phyloP scores from a whole-genome alignment of 2,329 filamentous ascomycete genomes.

The Alternaria conjuncta region DNA sequence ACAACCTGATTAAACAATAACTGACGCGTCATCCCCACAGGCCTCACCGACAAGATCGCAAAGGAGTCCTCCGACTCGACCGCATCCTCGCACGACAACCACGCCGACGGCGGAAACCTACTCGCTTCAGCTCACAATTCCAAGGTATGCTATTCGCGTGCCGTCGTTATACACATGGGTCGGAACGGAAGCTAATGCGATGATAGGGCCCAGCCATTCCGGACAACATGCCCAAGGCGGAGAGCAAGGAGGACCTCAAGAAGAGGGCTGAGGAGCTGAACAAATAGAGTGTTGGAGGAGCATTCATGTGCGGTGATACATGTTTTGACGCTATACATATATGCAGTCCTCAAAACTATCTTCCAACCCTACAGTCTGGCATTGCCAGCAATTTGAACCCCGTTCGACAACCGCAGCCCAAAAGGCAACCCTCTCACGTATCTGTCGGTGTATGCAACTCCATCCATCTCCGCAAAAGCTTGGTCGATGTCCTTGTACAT shows the following conservation, averaged over 20 bases:
- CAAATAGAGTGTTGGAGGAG: slow-evolving; percentile 42
- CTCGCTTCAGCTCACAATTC: slow-evolving; percentile 50
- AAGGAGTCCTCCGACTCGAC: slow-evolving; percentile 53
- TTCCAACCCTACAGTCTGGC: not conserved
- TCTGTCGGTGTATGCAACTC: slow-evolving; percentile 3
- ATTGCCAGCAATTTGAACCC: not conserved
- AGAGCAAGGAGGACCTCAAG: slow-evolving; percentile 58
- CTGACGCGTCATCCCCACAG: slow-evolving; percentile 26
- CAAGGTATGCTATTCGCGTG: slow-evolving; percentile 35
- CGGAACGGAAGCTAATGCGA: slow-evolving; percentile 10
- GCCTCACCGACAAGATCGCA: slow-evolving; percentile 54
- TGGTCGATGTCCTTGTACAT: slow-evolving; percentile 31
- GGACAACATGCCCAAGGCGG: slow-evolving; percentile 53
- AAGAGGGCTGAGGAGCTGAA: slow-evolving; percentile 59
- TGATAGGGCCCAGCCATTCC: slow-evolving; percentile 54
- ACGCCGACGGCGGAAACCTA: slow-evolving; percentile 45
- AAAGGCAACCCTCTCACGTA: slow-evolving; percentile 15
- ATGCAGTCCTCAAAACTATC: not conserved
- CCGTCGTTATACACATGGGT: not conserved
- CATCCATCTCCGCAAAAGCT: slow-evolving; percentile 19
- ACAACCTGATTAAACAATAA: not conserved
- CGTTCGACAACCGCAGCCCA: slow-evolving; percentile 15
- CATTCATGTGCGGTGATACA: not conserved
- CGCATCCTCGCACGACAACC: slow-evolving; percentile 45
- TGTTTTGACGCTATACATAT: no score